Base-by-base conservation (phyloP, 176 grass and related monocot species). In the Oryza longistaminata region DNA sequence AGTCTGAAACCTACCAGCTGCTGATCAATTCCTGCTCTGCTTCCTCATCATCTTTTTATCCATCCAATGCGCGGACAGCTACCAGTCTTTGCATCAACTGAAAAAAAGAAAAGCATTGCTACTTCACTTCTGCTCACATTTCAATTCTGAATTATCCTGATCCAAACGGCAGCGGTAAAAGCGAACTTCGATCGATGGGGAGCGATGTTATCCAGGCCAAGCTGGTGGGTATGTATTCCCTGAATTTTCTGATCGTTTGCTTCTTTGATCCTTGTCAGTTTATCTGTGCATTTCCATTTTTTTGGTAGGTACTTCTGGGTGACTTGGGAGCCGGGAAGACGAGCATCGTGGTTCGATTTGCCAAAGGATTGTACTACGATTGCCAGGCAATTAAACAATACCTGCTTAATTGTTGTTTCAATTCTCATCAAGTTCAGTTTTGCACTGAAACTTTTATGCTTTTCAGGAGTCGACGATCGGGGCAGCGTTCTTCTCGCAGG, bases 261-360 rank as follows among this genome's bases (percentile, higher is more conserved):
- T 49, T 49, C 3, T 4, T 22, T 22, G 21, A 22, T 62, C 58
- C 7, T 1, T 62, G 58, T 6, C 17, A 22, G 17, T 9, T 19
- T 14, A 17, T 52, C 49, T 1, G 14, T 17, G 17, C 6, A 62
- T 62, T 8, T n/a, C n/a, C 2, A 19, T 24, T 62, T 3, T 5
- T 62, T 62, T 62, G 58, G 58, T 62, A 62, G 58, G 91, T 90
- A 19, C 89, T 97, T 29, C 88, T 94, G 65, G 90, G 94, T 9
- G 92, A 94, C 83, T 64, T 97, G 90, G 88, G 94, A 24, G 89
- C 94, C 16, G 94, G 92, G 62, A 97, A 97, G 84, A 97, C 94
- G 4, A 94, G 94, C 76, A 88, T 97, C 69, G 92, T 85, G 0
- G 75, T 97, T 16, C 87, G 92, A 26, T 97, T 97, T 78, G 87